Conservation (phyloP, 768 basidiomycete genomes). For the Pholiota molesta region DNA sequence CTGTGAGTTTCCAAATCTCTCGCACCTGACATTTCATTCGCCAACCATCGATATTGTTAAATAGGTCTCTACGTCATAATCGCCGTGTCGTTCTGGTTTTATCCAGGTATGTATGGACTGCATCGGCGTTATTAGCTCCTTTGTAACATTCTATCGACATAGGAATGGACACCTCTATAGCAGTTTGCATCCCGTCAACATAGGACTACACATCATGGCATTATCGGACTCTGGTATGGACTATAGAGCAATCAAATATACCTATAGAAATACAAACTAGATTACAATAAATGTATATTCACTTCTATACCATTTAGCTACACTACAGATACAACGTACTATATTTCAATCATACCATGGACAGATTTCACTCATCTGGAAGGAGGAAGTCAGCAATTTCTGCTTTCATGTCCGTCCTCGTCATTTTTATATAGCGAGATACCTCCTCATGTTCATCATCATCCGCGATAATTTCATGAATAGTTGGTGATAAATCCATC, state of each 20-base stretch:
- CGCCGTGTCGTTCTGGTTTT: slow-evolving; percentile 75
- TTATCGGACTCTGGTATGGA: background rate
- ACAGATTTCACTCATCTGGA: slow-evolving; percentile 18
- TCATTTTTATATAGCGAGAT: slow-evolving; percentile 27
- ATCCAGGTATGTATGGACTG: slow-evolving; percentile 41
- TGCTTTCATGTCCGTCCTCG: slow-evolving; percentile 37
- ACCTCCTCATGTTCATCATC: slow-evolving; percentile 20
- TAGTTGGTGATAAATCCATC: slow-evolving; percentile 6
- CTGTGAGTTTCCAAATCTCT: slow-evolving; percentile 38
- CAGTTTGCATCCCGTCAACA: slow-evolving; percentile 4
- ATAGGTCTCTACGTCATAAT: slow-evolving; percentile 72
- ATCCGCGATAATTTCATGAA: background rate
- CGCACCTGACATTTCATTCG: background rate
- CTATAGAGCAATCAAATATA: background rate
- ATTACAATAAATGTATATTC: background rate
- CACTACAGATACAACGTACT: slow-evolving; percentile 2
- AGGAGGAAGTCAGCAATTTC: slow-evolving; percentile 31
- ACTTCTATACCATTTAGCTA: background rate
- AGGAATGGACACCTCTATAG: slow-evolving; percentile 4
- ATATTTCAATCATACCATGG: background rate
- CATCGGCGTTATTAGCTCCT: background rate
- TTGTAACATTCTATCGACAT: background rate
- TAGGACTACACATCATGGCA: background rate
- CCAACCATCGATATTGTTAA: slow-evolving; percentile 7
- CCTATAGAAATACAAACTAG: background rate